Base-by-base conservation (phyloP, 2,329 filamentous ascomycete species). In the Rutstroemia sp. region DNA sequence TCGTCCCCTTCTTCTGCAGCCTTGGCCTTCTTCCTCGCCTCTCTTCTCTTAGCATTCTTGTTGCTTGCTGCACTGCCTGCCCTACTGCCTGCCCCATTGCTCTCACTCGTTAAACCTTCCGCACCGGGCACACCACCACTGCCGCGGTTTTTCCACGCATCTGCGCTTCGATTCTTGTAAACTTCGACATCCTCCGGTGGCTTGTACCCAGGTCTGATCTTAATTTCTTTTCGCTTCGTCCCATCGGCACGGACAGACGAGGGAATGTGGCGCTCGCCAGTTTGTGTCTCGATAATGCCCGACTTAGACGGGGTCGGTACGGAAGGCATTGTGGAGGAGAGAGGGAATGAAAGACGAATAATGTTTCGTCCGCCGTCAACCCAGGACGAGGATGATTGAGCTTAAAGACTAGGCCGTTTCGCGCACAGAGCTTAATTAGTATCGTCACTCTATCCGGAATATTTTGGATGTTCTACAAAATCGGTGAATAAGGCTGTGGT, bases 141-240 rank as follows among this genome's bases (percentile, higher is more conserved):
- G 25, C 81, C 83, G 52, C 89, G 84, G 64, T 83, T 90, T 68
- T 90, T 90, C 75, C 88, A 96, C 50, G 83, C 84, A 70, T 94
- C 88, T 50, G 92, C 92, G 1, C 86, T 91, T 57, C 89, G 86
- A 72, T 95, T 96, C 76, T 91, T 95, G 80, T 99, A 99, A 47
- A 96, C 78, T 69, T 96, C 91, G 61, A 97, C 87, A 72, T 99
- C 94, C 74, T 99, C 94, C 0, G 92, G 90, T 1, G 94, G 95
- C 37, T 86, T 85, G 73, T 96, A 99, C 54, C 94, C 95, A 0
- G 94, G 92, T 30, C 90, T 84, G 59, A 99, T 90, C 68, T 89
- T 89, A 69, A 97, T 97, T 67, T 96, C 92, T 69, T 89, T 95
- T 56, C 94, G 84, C n/a, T 89, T 89, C 51, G 87, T 90, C 57